Conservation (phyloP, 352 stramenopile species). For the Albugo candida region DNA sequence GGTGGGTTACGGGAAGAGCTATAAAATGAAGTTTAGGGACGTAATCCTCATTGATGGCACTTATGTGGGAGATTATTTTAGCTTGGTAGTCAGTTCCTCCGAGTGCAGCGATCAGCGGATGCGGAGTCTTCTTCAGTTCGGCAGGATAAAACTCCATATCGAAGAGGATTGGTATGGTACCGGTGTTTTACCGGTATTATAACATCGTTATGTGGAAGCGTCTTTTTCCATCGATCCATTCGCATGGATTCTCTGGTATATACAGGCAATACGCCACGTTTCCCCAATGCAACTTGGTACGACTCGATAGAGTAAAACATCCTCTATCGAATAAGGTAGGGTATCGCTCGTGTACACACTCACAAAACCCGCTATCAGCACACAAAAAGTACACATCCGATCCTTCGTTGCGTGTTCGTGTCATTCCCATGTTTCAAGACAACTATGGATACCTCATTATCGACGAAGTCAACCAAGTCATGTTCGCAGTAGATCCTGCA, state of each 20-base stretch:
- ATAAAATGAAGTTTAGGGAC: constrained; percentile 58
- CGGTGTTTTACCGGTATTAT: background rate
- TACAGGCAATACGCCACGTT: too few relatives aligned
- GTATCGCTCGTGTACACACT: background rate
- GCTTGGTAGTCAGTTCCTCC: constrained; percentile 50
- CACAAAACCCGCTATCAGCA: background rate
- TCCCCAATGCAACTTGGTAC: too few relatives aligned
- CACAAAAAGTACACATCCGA: constrained; percentile 48
- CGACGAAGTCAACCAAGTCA: constrained; percentile 64
- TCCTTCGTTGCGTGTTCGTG: constrained; percentile 57
- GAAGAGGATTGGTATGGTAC: background rate
- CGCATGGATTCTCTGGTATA: too few relatives aligned
- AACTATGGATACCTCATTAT: constrained; percentile 75
- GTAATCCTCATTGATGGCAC: constrained; percentile 65
- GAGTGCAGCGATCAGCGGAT: constrained; percentile 63
- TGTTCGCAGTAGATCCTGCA: constrained; percentile 59
- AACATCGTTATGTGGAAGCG: too few relatives aligned
- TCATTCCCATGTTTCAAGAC: constrained; percentile 66
- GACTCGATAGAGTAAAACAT: too few relatives aligned
- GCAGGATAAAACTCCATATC: constrained; percentile 63
- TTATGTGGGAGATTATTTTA: constrained; percentile 47
- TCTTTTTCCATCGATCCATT: too few relatives aligned
- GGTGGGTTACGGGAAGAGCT: constrained; percentile 47
- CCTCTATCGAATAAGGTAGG: too few relatives aligned
- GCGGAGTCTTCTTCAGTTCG: constrained; percentile 76